These are phyloP conservation scores for Kwoniella dejecticola DNA, from an alignment of 768 basidiomycete genomes.

Conservation along the genomic window DNA sequence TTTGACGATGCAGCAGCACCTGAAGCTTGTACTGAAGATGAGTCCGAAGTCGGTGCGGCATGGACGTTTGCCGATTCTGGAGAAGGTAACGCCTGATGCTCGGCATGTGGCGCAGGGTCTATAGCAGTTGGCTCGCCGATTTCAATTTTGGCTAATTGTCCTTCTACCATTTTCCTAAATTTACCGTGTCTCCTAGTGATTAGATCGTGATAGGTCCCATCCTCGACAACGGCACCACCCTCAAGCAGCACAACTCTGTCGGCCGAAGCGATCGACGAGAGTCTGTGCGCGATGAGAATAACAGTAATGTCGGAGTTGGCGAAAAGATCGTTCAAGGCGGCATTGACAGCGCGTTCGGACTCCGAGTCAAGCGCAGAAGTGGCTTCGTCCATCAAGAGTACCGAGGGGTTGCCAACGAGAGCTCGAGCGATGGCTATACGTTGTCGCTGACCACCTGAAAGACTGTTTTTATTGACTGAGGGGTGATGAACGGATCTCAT, in stretches of 20 bases:
- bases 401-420: slow-evolving; percentile 80
- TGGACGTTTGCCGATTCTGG: not conserved
- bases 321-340: slow-evolving; percentile 84
- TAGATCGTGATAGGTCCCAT: slow-evolving; percentile 43
- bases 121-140: slow-evolving; percentile 31
- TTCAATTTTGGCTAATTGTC: slow-evolving; percentile 47
- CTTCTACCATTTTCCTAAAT: slow-evolving; percentile 51
- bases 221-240: slow-evolving; percentile 45
- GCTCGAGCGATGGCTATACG: slow-evolving; percentile 85
- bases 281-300: slow-evolving; percentile 80
- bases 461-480: slow-evolving; percentile 64
- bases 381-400: slow-evolving; percentile 85
- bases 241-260: slow-evolving; percentile 87
- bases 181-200: slow-evolving; percentile 39
- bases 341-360: slow-evolving; percentile 64
- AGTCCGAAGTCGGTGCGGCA: slow-evolving; percentile 1
- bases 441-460: slow-evolving; percentile 57
- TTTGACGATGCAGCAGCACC: not conserved
- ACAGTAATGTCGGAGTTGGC: slow-evolving; percentile 77
- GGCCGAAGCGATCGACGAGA: slow-evolving; percentile 86
- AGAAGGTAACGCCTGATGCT: slow-evolving; percentile 3
- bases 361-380: slow-evolving; percentile 58
- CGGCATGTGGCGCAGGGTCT: slow-evolving; percentile 9
- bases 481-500: slow-evolving; percentile 57
- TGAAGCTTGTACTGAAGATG: not conserved